Conservation (phyloP, 306 rosid genomes). For the Malus domestica region ASM211411v1 NC_041790.1:35256501-35257000, state of each 20-base stretch:
- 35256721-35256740: neutral
- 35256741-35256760: neutral
- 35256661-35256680: constrained; percentile 20
- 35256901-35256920: too few relatives aligned
- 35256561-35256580: constrained; percentile 19
- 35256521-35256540: neutral
- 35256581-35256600: constrained; percentile 8
- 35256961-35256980: too few relatives aligned
- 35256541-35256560: neutral
- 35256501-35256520: constrained; percentile 6
- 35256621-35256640: constrained; percentile 15
- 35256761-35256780: too few relatives aligned
- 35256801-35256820: too few relatives aligned
- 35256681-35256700: neutral
- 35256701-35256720: neutral
- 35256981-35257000: too few relatives aligned
- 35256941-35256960: too few relatives aligned
- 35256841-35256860: too few relatives aligned
- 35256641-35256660: constrained; percentile 5
- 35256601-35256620: constrained; percentile 4
- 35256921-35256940: too few relatives aligned
- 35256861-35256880: too few relatives aligned
- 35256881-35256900: too few relatives aligned
- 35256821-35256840: too few relatives aligned
- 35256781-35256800: too few relatives aligned